These are phyloP conservation scores for Pseudogymnoascus sp. DNA, from an alignment of 2,329 filamentous ascomycete genomes.

Conservation along the genomic window DNA sequence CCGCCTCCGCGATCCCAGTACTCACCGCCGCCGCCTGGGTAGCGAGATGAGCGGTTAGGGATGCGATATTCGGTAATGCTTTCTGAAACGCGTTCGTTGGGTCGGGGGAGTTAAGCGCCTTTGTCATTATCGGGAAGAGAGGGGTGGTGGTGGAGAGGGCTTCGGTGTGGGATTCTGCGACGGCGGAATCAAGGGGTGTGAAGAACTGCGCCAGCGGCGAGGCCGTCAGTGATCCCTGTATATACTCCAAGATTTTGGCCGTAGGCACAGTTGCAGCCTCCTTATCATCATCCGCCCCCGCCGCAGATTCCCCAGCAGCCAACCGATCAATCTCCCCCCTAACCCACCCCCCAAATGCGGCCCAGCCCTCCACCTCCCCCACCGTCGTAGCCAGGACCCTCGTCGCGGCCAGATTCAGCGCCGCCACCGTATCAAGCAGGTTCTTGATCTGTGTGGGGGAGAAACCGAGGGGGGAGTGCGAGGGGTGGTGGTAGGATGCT, in stretches of 20 bases:
- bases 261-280: conserved; percentile 67
- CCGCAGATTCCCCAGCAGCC: conserved; percentile 53
- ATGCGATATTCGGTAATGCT: conserved; percentile 55
- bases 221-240: conserved; percentile 61
- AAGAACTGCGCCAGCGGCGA: conserved; percentile 60
- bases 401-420: conserved; percentile 68
- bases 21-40: conserved; percentile 57
- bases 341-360: conserved; percentile 76
- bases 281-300: conserved; percentile 66
- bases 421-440: conserved; percentile 65
- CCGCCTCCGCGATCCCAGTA: conserved; percentile 60
- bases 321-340: conserved; percentile 75
- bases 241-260: conserved; percentile 67
- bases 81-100: conserved; percentile 34
- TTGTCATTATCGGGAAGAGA: conserved; percentile 28
- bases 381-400: conserved; percentile 65
- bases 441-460: conserved; percentile 56
- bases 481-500: conserved; percentile 66
- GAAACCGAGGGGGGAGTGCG: conserved; percentile 54
- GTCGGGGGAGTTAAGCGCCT: conserved; percentile 28
- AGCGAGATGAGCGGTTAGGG: conserved; percentile 54
- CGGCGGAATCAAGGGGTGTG: conserved; percentile 53
- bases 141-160: conserved; percentile 26
- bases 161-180: conserved; percentile 54
- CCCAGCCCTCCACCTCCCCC: conserved; percentile 72